Conservation (phyloP, 2,329 filamentous ascomycete species). For the Hymenotorrendiella dingleyae region DNA sequence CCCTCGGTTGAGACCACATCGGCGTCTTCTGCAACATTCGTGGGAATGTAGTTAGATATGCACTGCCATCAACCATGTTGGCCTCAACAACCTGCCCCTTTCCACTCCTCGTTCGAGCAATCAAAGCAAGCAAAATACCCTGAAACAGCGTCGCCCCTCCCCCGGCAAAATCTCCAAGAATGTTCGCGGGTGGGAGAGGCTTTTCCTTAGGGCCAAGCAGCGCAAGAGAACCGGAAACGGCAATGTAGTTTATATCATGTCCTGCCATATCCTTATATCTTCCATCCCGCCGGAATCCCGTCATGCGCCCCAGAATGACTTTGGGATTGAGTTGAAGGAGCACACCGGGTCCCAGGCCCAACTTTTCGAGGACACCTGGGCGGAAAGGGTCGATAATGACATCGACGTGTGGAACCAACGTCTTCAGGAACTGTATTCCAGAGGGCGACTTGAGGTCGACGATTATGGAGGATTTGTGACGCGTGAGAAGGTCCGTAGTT, state of each 20-base stretch:
- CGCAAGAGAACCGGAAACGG: conserved; percentile 72
- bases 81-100: conserved; percentile 85
- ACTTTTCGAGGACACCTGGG: conserved; percentile 80
- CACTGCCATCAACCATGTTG: conserved; percentile 91
- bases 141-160: conserved; percentile 78
- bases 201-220: conserved; percentile 68
- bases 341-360: conserved; percentile 66
- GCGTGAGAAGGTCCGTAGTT: conserved; percentile 67
- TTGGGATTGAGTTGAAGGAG: conserved; percentile 64
- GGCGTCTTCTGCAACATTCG: conserved; percentile 59
- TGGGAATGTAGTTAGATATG: conserved; percentile 74
- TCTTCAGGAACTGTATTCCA: conserved; percentile 61
- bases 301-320: conserved; percentile 79
- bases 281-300: conserved; percentile 83
- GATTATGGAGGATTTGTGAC: conserved; percentile 74
- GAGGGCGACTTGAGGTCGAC: conserved; percentile 67
- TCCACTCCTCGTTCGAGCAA: conserved; percentile 58
- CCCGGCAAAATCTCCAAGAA: conserved; percentile 86
- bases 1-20: conserved; percentile 58
- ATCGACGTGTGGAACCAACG: conserved; percentile 59
- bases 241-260: conserved; percentile 95
- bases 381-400: conserved; percentile 91
- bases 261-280: conserved; percentile 84
- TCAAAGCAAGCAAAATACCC: conserved; percentile 74
- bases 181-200: conserved; percentile 75